Conservation (phyloP, 2,329 filamentous ascomycete species). For the Simplicillium sp. region DNA sequence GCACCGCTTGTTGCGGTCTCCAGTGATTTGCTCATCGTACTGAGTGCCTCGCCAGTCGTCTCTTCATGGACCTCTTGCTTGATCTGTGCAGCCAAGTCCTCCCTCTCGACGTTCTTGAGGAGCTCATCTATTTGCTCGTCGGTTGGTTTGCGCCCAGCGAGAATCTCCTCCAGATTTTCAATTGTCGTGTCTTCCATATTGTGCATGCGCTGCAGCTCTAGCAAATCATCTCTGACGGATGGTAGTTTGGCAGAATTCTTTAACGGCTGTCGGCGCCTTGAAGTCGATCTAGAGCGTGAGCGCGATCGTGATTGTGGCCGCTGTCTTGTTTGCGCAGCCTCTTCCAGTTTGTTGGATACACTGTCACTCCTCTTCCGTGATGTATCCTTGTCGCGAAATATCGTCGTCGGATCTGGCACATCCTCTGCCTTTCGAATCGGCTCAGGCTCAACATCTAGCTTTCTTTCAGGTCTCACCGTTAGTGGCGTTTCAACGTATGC, state of each 20-base stretch:
- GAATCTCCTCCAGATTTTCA: slow-evolving; percentile 46
- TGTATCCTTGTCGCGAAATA: slow-evolving; percentile 15
- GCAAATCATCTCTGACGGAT: slow-evolving; percentile 45
- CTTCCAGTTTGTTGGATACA: no score
- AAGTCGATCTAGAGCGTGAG: slow-evolving; percentile 26
- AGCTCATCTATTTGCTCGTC: slow-evolving; percentile 10
- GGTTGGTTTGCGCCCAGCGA: slow-evolving; percentile 25
- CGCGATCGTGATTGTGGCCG: background rate
- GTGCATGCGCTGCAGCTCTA: slow-evolving; percentile 40
- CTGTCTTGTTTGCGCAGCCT: background rate
- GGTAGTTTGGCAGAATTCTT: slow-evolving; percentile 44
- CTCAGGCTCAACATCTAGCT: slow-evolving; percentile 13
- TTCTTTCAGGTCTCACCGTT: slow-evolving; percentile 29
- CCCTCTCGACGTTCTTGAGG: background rate
- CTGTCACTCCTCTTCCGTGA: no score
- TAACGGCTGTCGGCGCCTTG: slow-evolving; percentile 34
- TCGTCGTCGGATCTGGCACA: slow-evolving; percentile 8
- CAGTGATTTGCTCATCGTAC: slow-evolving; percentile 20
- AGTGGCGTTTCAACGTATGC: slow-evolving; percentile 49
- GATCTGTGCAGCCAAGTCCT: slow-evolving; percentile 3
- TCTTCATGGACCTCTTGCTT: slow-evolving; percentile 8
- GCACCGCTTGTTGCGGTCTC: slow-evolving; percentile 19
- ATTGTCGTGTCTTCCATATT: slow-evolving; percentile 50
- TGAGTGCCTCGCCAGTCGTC: slow-evolving; percentile 13
- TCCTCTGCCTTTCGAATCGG: slow-evolving; percentile 6